These are phyloP conservation scores for Colletotrichum magnum DNA, from an alignment of 2,329 filamentous ascomycete species.

Conservation along the genomic window DNA sequence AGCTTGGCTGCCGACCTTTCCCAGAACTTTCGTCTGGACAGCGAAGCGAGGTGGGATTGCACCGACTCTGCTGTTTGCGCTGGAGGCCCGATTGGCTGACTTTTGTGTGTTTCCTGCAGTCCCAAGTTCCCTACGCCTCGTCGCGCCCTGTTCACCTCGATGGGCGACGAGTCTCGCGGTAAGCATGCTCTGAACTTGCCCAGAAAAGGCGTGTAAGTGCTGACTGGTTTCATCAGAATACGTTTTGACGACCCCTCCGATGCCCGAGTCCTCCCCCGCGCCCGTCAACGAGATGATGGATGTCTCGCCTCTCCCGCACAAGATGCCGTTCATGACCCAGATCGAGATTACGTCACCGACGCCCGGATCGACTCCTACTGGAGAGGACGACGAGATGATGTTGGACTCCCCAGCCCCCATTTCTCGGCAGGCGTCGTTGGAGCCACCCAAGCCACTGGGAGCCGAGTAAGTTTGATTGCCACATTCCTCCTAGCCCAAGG, in stretches of 20 bases:
- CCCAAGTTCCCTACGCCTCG: constrained; percentile 87
- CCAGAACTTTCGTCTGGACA: constrained; percentile 96
- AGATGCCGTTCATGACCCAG: constrained; percentile 76
- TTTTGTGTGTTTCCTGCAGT: constrained; percentile 59
- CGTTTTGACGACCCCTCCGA: constrained; percentile 82
- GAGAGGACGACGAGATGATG: constrained; percentile 65
- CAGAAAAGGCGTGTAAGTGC: constrained; percentile 6
- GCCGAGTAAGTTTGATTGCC: constrained; percentile 64
- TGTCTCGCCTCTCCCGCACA: constrained; percentile 93
- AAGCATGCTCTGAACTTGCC: constrained; percentile 53
- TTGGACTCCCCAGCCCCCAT: constrained; percentile 70
- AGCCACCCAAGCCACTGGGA: constrained; percentile 63
- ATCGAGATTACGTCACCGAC: constrained; percentile 81
- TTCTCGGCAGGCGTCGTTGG: constrained; percentile 61
- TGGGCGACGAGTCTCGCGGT: constrained; percentile 72
- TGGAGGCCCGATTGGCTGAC: constrained; percentile 39
- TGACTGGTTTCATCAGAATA: constrained; percentile 67
- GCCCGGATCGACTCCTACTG: constrained; percentile 65
- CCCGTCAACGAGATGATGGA: constrained; percentile 86
- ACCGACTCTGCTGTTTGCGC: constrained; percentile 43
- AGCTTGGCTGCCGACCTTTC: constrained; percentile 95
- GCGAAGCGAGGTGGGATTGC: constrained; percentile 78
- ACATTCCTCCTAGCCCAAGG: constrained; percentile 31
- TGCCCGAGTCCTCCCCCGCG: constrained; percentile 86
- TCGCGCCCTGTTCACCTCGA: constrained; percentile 85